Evolutionary conservation across 805 yeast genomes (phyloP).

Genomic region (Scheffersomyces ergatensis): DNA sequence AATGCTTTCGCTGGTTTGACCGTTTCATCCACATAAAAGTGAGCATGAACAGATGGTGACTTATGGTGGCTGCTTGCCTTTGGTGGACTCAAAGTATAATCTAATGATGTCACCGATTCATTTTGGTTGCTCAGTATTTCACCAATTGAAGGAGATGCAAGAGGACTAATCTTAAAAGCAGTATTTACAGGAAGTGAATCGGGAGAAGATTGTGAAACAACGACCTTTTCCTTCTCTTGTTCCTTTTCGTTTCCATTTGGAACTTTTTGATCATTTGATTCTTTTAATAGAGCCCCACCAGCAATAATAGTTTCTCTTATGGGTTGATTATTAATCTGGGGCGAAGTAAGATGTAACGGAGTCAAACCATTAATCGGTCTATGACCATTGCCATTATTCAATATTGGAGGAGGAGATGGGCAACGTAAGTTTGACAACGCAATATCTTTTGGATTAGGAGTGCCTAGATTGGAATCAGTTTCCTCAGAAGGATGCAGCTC

Average conservation of each 20-base stretch:
- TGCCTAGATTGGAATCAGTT: not conserved
- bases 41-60: constrained; percentile 72
- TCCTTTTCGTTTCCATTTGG: no score
- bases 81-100: constrained; percentile 29
- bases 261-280: no score
- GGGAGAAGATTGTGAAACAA: not conserved
- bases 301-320: constrained; percentile 32
- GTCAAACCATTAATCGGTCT: constrained; percentile 9
- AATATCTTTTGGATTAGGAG: constrained; percentile 17
- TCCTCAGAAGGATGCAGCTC: not conserved
- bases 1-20: constrained; percentile 42
- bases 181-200: not conserved
- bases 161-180: not conserved
- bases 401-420: constrained; percentile 74
- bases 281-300: constrained; percentile 44
- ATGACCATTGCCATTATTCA: constrained; percentile 20
- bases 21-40: constrained; percentile 68
- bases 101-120: constrained; percentile 21
- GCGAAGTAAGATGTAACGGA: not conserved
- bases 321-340: not conserved
- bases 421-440: constrained; percentile 60
- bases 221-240: constrained; percentile 8
- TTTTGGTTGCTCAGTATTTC: constrained; percentile 5
- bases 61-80: constrained; percentile 42
- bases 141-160: not conserved